A percentile compares a stretch with the other conserved stretches of the same genome.
Evolutionary conservation across 352 stramenopile genomes (phyloP).

Genomic region (Phytophthora hibernalis): DNA sequence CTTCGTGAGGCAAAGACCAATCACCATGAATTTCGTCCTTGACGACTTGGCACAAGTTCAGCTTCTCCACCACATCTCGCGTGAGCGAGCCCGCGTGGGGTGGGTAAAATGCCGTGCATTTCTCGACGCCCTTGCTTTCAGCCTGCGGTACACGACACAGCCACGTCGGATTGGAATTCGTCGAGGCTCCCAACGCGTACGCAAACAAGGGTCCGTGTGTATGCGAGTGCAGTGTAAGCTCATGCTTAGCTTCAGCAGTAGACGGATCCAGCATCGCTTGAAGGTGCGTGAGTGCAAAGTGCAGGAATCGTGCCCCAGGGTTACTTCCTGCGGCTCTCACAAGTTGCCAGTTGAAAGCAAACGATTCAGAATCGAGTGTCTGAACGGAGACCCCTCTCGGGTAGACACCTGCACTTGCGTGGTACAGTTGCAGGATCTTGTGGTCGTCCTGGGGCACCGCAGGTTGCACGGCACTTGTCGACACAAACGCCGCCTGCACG

Average conservation of each 20-base stretch:
- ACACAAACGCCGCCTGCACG: slow-evolving; percentile 72
- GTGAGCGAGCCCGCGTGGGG: slow-evolving; percentile 39
- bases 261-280: slow-evolving; percentile 58
- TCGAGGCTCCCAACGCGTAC: slow-evolving; percentile 41
- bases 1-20: slow-evolving; percentile 68
- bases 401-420: slow-evolving; percentile 64
- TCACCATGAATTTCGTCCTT: slow-evolving; percentile 72
- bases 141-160: slow-evolving; percentile 50
- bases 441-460: slow-evolving; percentile 32
- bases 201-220: slow-evolving; percentile 75
- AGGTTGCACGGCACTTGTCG: slow-evolving; percentile 40
- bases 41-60: slow-evolving; percentile 55
- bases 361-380: slow-evolving; percentile 45
- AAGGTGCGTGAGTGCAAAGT: slow-evolving; percentile 76
- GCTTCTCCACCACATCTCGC: slow-evolving; percentile 38
- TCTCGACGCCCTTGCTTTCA: slow-evolving; percentile 52
- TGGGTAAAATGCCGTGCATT: slow-evolving; percentile 61
- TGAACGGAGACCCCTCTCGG: slow-evolving; percentile 30
- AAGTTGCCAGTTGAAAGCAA: slow-evolving; percentile 71
- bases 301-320: slow-evolving; percentile 50
- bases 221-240: slow-evolving; percentile 75
- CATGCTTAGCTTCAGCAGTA: slow-evolving; percentile 45
- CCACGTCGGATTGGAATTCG: slow-evolving; percentile 45
- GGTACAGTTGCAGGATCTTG: slow-evolving; percentile 67
- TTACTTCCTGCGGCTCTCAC: slow-evolving; percentile 31